Evolutionary conservation across 345 rosid species (phyloP).

Genomic region (Microcos paniculata): DNA sequence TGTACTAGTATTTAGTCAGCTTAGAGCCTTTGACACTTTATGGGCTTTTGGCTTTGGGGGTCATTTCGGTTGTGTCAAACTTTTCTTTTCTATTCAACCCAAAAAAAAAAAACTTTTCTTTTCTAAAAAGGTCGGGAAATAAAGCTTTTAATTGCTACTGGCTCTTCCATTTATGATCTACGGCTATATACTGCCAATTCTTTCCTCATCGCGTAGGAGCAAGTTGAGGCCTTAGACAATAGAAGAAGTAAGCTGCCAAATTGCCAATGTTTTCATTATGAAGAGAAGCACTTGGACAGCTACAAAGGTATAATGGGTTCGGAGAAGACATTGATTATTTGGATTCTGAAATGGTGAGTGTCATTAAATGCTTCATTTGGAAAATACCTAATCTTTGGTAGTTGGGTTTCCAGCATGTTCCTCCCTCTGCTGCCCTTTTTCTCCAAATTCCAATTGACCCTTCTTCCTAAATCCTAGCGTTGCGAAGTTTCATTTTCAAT

Average conservation of each 20-base stretch:
- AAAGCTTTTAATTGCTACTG: neutral
- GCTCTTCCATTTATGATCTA: neutral
- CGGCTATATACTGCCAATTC: neutral
- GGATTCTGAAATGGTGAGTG: neutral
- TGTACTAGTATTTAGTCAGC: constrained; percentile 3
- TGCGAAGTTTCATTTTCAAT: neutral
- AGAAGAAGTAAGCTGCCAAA: neutral
- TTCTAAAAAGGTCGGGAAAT: neutral
- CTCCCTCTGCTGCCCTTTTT: neutral
- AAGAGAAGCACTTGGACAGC: neutral
- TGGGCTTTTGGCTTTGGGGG: neutral
- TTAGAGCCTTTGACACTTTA: neutral
- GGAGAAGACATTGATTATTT: neutral
- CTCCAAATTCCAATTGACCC: constrained; percentile 2
- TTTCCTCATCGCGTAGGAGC: neutral
- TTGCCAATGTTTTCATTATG: neutral
- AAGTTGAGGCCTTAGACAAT: neutral
- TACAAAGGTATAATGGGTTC: neutral
- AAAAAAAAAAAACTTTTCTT: no score
- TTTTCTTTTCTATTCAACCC: neutral
- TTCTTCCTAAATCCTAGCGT: neutral
- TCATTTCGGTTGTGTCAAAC: constrained; percentile 9
- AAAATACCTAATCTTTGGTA: neutral
- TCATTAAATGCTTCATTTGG: neutral
- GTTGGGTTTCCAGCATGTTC: constrained; percentile 6